A percentile compares a stretch with the other conserved stretches of the same genome.
Conservation (phyloP, 2,329 filamentous ascomycete species). For the Aureobasidium sp. region DNA sequence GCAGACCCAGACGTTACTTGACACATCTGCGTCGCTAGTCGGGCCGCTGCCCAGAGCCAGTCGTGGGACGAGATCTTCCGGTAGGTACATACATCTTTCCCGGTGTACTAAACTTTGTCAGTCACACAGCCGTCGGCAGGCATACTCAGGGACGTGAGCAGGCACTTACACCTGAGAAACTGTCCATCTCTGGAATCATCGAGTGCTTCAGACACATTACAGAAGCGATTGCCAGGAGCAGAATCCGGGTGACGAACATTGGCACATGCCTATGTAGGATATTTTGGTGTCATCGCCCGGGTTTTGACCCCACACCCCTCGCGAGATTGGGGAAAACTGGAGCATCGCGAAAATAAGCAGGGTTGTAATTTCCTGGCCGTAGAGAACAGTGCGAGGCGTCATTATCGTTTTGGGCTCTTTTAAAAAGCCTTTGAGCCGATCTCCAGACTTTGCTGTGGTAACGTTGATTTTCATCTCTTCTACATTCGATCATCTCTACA, state of each 20-base stretch:
- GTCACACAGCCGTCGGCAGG: background rate
- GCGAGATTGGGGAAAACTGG: slow-evolving; percentile 6
- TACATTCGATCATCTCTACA: background rate
- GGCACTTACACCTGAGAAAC: background rate
- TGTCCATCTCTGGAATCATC: background rate
- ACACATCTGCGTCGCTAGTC: background rate
- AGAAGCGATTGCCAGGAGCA: background rate
- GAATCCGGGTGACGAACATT: background rate
- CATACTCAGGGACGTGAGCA: background rate
- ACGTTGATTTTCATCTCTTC: background rate
- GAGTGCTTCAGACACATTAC: background rate
- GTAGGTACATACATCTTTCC: background rate
- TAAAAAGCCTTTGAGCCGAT: background rate
- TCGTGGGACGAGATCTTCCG: background rate
- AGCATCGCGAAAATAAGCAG: slow-evolving; percentile 12
- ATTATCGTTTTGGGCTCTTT: background rate
- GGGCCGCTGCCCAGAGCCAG: slow-evolving; percentile 4
- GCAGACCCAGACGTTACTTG: background rate
- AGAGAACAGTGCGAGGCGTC: background rate
- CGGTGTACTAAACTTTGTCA: background rate
- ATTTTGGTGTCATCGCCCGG: slow-evolving; percentile 3
- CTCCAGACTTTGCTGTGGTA: background rate
- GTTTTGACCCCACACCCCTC: slow-evolving; percentile 9
- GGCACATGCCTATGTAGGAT: background rate
- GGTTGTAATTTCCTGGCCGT: slow-evolving; percentile 7